These are phyloP conservation scores for Trichodelitschia bisporula DNA, from an alignment of 495 filamentous ascomycete genomes.

Conservation along the genomic window DNA sequence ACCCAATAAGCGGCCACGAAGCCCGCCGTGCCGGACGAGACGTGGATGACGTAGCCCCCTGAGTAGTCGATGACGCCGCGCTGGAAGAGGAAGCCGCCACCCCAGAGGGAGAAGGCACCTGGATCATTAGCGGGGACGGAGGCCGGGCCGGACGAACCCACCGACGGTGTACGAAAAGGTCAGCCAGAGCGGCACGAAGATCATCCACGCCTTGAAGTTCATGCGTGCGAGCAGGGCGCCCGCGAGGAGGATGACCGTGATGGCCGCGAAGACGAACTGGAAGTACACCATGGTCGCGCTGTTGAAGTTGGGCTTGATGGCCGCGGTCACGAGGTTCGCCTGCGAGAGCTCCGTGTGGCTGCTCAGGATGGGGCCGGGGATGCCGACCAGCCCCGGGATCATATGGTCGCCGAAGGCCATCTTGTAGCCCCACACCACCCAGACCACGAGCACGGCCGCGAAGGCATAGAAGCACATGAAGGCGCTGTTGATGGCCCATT, in stretches of 20 bases:
- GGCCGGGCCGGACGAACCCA: too few species aligned
- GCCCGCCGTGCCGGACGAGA: constrained; percentile 29
- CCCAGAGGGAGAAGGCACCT: constrained; percentile 29
- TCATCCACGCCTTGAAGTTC: constrained; percentile 31
- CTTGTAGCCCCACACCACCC: constrained; percentile 32
- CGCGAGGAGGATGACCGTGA: constrained; percentile 27
- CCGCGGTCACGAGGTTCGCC: constrained; percentile 20
- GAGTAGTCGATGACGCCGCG: constrained; percentile 31
- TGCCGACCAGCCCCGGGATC: constrained; percentile 27
- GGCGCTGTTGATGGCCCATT: constrained; percentile 31
- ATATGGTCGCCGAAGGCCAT: constrained; percentile 25
- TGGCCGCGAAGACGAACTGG: constrained; percentile 34
- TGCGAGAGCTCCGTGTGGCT: constrained; percentile 24
- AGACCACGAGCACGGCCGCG: constrained; percentile 25
- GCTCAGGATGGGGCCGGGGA: constrained; percentile 17
- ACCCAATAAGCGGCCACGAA: constrained; percentile 29
- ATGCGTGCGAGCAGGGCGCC: constrained; percentile 26
- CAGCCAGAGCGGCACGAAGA: constrained; percentile 31
- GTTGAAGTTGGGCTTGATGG: constrained; percentile 19
- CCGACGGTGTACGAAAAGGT: constrained; percentile 23
- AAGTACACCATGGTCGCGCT: constrained; percentile 33
- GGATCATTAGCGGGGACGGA: too few species aligned
- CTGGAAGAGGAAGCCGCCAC: constrained; percentile 27
- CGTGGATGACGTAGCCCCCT: constrained; percentile 32
- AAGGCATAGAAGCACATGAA: constrained; percentile 36